Conservation (phyloP, 225 moss, liverwort and hornwort genomes). For the Climacium dendroides region DNA sequence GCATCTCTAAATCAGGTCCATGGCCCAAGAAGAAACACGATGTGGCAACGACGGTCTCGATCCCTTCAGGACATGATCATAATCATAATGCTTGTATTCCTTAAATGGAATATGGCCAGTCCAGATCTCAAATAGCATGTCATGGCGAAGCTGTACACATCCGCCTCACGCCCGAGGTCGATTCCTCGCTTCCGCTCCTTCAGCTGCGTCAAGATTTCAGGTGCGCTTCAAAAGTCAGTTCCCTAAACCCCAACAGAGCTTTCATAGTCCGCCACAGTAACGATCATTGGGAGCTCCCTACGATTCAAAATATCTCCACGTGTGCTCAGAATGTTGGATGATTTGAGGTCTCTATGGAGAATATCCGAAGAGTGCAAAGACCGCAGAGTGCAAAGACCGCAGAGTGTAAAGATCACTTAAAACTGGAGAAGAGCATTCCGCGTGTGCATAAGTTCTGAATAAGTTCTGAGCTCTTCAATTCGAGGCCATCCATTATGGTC, state of each 20-base stretch:
- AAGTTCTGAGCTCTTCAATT: neutral
- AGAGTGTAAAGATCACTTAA: too few species aligned
- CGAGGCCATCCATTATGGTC: neutral
- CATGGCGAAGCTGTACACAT: too few species aligned
- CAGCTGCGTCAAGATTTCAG: neutral
- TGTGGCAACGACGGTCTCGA: neutral
- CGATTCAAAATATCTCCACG: neutral
- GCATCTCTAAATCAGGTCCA: neutral
- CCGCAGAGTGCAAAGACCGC: neutral
- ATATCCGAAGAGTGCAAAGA: neutral
- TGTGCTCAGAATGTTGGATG: neutral
- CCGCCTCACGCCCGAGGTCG: too few species aligned
- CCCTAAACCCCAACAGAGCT: neutral
- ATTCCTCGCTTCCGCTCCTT: neutral
- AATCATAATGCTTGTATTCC: neutral
- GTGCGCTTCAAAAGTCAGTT: neutral
- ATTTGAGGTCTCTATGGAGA: neutral
- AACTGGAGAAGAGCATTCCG: neutral
- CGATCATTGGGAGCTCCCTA: neutral
- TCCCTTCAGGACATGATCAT: neutral
- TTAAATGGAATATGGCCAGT: neutral
- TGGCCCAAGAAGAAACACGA: neutral
- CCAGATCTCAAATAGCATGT: neutral
- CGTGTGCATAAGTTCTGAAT: neutral
- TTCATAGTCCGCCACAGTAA: neutral